Conservation (phyloP, 2,329 filamentous ascomycete species). For the Gaeumannomyces tritici region DNA sequence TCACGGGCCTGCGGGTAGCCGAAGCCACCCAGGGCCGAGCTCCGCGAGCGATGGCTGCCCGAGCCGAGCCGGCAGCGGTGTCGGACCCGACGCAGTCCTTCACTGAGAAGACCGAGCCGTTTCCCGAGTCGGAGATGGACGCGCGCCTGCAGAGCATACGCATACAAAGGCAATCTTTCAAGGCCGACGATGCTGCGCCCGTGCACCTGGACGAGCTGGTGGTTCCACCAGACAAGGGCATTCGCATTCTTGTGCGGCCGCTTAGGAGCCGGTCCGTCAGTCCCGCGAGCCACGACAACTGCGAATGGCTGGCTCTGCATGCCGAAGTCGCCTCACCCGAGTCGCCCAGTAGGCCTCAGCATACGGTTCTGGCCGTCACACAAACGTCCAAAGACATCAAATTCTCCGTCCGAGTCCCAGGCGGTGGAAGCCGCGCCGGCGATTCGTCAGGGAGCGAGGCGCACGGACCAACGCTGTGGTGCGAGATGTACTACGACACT, state of each 20-base stretch:
- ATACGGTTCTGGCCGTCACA: constrained; percentile 49
- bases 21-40: neutral
- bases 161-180: constrained; percentile 27
- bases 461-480: constrained; percentile 42
- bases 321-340: constrained; percentile 36
- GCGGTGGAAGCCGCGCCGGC: constrained; percentile 18
- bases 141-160: constrained; percentile 35
- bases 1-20: neutral
- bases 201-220: constrained; percentile 44
- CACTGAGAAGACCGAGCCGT: constrained; percentile 46
- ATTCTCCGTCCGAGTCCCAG: constrained; percentile 47
- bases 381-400: constrained; percentile 52
- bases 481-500: constrained; percentile 51
- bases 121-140: constrained; percentile 46
- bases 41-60: constrained; percentile 1
- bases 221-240: constrained; percentile 35
- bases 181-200: constrained; percentile 26
- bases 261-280: constrained; percentile 44
- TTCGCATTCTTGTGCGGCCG: constrained; percentile 47
- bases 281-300: constrained; percentile 42
- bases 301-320: constrained; percentile 45
- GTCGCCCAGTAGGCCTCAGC: constrained; percentile 34
- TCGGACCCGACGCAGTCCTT: constrained; percentile 6
- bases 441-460: constrained; percentile 16
- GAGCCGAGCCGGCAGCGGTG: neutral